Evolutionary conservation across 2,329 filamentous ascomycete species (phyloP).

Genomic region (Botrytis pseudocinerea): DNA sequence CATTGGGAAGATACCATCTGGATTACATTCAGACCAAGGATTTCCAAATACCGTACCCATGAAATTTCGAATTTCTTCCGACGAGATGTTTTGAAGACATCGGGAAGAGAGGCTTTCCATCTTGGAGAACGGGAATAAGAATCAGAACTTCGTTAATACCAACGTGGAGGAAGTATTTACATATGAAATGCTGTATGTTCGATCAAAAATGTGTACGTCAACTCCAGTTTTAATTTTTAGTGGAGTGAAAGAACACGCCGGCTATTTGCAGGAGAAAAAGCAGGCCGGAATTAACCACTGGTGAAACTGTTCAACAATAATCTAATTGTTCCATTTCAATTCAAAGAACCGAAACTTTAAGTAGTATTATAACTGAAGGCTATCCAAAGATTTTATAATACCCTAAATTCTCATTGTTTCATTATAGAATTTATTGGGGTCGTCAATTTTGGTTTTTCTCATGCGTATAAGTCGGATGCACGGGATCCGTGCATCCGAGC

Average conservation of each 20-base stretch:
- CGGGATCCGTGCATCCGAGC: not conserved
- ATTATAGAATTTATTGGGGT: not conserved
- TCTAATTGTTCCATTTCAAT: not conserved
- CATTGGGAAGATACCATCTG: constrained; percentile 26
- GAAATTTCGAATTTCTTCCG: constrained; percentile 19
- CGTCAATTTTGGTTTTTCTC: not conserved
- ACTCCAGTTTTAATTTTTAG: not conserved
- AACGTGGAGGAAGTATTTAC: not conserved
- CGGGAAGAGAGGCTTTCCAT: constrained; percentile 20
- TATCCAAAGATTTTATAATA: not conserved
- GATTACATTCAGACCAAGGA: constrained; percentile 23
- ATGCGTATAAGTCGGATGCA: not conserved
- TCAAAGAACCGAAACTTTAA: not conserved
- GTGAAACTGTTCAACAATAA: not conserved
- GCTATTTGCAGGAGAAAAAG: not conserved
- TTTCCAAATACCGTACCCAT: constrained; percentile 26
- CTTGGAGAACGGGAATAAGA: not conserved
- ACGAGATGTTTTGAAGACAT: constrained; percentile 21
- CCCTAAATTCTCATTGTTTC: not conserved
- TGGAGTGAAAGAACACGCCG: not conserved
- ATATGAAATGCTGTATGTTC: not conserved
- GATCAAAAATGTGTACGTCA: not conserved
- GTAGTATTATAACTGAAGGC: not conserved
- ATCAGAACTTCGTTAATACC: not conserved
- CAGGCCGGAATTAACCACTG: not conserved